These are phyloP conservation scores for Adansonia digitata DNA, from an alignment of 345 rosid genomes.

Conservation along the genomic window DNA sequence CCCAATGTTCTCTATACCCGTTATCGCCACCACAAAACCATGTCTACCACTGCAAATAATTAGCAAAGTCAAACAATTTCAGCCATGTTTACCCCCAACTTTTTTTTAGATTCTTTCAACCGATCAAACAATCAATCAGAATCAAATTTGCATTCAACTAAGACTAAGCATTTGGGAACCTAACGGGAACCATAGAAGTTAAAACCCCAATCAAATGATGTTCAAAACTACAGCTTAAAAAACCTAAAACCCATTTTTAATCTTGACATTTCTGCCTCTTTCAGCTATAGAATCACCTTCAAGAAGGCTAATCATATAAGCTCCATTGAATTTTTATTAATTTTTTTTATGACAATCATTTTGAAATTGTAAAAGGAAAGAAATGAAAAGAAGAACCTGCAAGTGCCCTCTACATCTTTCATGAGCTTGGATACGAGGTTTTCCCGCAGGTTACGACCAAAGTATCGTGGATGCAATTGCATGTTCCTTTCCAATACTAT, in stretches of 20 bases:
- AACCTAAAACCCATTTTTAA: neutral
- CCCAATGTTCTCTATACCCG: slow-evolving; percentile 75
- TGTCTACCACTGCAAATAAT: slow-evolving; percentile 62
- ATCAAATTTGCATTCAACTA: neutral
- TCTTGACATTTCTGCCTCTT: neutral
- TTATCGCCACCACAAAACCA: slow-evolving; percentile 92
- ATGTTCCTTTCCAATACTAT: slow-evolving; percentile 80
- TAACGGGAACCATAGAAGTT: neutral
- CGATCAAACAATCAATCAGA: neutral
- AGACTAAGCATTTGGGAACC: neutral
- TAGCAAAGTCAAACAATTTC: neutral
- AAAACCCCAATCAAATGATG: neutral
- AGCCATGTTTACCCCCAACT: neutral
- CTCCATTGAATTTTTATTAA: neutral
- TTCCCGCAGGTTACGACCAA: slow-evolving; percentile 79
- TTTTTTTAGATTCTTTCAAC: neutral
- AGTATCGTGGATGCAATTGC: slow-evolving; percentile 86
- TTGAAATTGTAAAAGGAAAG: neutral
- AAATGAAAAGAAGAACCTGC: slow-evolving; percentile 46
- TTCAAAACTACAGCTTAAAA: neutral
- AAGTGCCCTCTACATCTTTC: slow-evolving; percentile 97
- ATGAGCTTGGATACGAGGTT: slow-evolving; percentile 80
- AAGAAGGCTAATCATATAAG: neutral
- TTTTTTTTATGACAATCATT: neutral
- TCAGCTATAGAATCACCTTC: neutral